phyloP scores from a whole-genome alignment of 768 basidiomycete genomes.

The Boletus rex-veris region DNA sequence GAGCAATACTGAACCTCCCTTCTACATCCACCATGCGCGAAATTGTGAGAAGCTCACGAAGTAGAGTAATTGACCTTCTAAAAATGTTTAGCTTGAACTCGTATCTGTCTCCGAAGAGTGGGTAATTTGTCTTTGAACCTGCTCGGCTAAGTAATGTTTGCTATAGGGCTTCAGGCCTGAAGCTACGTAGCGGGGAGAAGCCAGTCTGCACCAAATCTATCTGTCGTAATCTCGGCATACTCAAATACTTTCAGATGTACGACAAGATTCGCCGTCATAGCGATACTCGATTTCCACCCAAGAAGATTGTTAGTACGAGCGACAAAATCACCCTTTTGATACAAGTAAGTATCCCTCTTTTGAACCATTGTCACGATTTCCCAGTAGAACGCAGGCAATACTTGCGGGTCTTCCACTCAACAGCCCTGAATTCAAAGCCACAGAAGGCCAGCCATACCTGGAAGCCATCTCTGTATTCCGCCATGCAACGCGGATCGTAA shows the following conservation, averaged over 20 bases:
- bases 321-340: slow-evolving; percentile 83
- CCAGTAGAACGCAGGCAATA: slow-evolving; percentile 50
- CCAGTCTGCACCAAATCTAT: slow-evolving; percentile 37
- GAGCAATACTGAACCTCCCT: slow-evolving; percentile 56
- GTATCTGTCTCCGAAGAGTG: slow-evolving; percentile 69
- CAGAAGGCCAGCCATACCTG: slow-evolving; percentile 67
- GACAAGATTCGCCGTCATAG: slow-evolving; percentile 66
- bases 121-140: slow-evolving; percentile 10
- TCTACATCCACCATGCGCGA: slow-evolving; percentile 56
- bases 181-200: slow-evolving; percentile 75
- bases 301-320: slow-evolving; percentile 61
- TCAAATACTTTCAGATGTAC: slow-evolving; percentile 38
- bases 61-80: not conserved
- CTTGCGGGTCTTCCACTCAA: slow-evolving; percentile 69
- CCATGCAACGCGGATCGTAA: slow-evolving; percentile 71
- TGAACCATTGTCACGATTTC: not conserved
- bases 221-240: not conserved
- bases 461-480: slow-evolving; percentile 71
- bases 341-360: slow-evolving; percentile 46
- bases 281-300: slow-evolving; percentile 78
- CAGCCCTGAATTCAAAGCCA: slow-evolving; percentile 61
- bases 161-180: slow-evolving; percentile 60
- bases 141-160: slow-evolving; percentile 1
- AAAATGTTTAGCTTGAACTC: slow-evolving; percentile 52
- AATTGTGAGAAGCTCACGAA: slow-evolving; percentile 47